Evolutionary conservation across 2,329 filamentous ascomycete species (phyloP).

Genomic region (Drechslerella dactyloides): DNA sequence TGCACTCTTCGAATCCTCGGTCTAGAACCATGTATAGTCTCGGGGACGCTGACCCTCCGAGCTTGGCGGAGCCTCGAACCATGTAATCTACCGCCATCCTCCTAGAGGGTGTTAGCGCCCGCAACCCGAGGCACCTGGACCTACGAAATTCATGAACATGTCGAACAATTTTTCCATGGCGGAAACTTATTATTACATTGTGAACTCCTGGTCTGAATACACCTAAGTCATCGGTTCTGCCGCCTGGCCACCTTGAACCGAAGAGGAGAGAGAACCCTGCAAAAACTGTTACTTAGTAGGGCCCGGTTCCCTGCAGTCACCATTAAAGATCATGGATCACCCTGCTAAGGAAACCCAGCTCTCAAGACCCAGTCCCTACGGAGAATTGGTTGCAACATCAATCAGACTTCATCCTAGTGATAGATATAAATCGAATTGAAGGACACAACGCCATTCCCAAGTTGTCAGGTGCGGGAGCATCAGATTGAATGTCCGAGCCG

Average conservation of each 20-base stretch:
- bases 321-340: not conserved
- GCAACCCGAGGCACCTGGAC: too few relatives aligned
- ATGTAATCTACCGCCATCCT: too few relatives aligned
- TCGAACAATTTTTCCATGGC: too few relatives aligned
- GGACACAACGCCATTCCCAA: not conserved
- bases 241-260: not conserved
- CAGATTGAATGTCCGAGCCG: not conserved
- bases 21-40: too few relatives aligned
- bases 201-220: too few relatives aligned
- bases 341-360: not conserved
- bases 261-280: not conserved
- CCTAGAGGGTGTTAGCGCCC: too few relatives aligned
- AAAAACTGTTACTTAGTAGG: not conserved
- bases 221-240: too few relatives aligned
- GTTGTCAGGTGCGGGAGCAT: not conserved
- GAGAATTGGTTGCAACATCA: not conserved
- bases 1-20: too few relatives aligned
- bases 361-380: not conserved
- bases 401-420: not conserved
- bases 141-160: too few relatives aligned
- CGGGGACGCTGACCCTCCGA: too few relatives aligned
- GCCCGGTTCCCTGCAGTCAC: not conserved
- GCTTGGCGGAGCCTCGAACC: too few relatives aligned
- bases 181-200: too few relatives aligned
- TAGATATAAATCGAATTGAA: not conserved